Conservation (phyloP, 1,284 basidiomycete genomes). For the Tylopilus orsonianus region DNA sequence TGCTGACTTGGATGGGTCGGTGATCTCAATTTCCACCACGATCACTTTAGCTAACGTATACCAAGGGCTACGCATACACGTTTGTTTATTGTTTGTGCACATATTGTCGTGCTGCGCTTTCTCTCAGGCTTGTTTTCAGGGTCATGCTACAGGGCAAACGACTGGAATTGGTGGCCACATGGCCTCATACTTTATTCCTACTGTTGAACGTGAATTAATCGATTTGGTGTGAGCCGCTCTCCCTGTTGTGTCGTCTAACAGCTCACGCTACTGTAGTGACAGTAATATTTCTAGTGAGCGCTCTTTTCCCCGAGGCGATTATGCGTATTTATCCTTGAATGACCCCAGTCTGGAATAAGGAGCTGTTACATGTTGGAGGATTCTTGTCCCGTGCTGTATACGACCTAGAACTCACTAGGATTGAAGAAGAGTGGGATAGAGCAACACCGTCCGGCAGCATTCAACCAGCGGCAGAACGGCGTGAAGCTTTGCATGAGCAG, state of each 20-base stretch:
- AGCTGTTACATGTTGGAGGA: conserved; percentile 81
- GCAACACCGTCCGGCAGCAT: background rate
- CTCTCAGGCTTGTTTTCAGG: conserved; percentile 38
- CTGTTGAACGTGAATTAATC: conserved; percentile 93
- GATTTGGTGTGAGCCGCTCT: conserved; percentile 68
- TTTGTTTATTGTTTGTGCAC: conserved; percentile 68
- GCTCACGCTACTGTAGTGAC: conserved; percentile 46
- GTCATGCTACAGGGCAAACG: conserved; percentile 84
- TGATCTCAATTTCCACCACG: conserved; percentile 6
- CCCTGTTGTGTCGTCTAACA: background rate
- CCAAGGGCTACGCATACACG: conserved; percentile 42
- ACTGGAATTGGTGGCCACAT: conserved; percentile 91
- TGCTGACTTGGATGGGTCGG: conserved; percentile 77
- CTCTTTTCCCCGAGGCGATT: background rate
- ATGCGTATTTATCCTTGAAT: background rate
- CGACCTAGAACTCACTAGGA: conserved; percentile 72
- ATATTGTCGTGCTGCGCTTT: background rate
- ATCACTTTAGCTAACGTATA: conserved; percentile 2
- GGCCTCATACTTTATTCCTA: conserved; percentile 90
- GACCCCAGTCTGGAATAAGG: conserved; percentile 73
- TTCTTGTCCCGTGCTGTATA: conserved; percentile 82
- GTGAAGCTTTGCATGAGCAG: conserved; percentile 50
- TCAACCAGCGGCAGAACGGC: conserved; percentile 21
- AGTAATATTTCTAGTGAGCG: conserved; percentile 65
- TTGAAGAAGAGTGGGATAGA: conserved; percentile 48